Evolutionary conservation across 208 protist genomes (phyloP).

Genomic region (Wallacemonas sp.): DNA sequence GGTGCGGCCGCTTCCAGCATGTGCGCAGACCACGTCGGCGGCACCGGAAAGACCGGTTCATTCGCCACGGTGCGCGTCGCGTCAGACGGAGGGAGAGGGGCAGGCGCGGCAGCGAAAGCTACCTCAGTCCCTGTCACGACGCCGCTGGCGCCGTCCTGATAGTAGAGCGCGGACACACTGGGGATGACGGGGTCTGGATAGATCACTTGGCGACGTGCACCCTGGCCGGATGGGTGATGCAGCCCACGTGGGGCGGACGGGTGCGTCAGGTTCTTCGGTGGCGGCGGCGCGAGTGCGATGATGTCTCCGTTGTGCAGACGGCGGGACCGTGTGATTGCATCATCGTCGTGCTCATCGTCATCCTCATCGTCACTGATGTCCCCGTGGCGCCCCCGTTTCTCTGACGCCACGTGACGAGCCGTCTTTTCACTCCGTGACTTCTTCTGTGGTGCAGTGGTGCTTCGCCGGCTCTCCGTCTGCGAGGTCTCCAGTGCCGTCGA

Average conservation of each 20-base stretch:
- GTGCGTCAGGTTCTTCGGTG: constrained; percentile 8
- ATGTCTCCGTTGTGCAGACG: constrained; percentile 12
- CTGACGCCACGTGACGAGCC: background rate
- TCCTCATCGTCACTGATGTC: background rate
- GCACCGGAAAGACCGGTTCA: background rate
- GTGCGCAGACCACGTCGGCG: background rate
- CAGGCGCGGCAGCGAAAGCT: too few relatives aligned
- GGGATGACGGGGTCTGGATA: constrained; percentile 15
- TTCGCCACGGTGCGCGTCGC: too few relatives aligned
- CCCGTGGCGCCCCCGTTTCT: background rate
- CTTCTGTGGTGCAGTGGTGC: too few relatives aligned
- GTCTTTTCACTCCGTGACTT: background rate
- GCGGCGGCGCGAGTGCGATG: constrained; percentile 5
- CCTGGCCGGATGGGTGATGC: background rate
- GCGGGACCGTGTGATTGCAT: background rate
- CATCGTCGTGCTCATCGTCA: background rate
- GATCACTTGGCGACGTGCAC: constrained; percentile 10
- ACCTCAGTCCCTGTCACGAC: too few relatives aligned
- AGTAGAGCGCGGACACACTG: background rate
- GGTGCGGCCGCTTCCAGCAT: background rate
- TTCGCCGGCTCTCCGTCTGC: too few relatives aligned
- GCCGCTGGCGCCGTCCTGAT: background rate
- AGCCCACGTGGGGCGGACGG: background rate
- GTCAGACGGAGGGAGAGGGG: too few relatives aligned
- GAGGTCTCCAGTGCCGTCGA: background rate